A percentile compares a stretch with the other conserved stretches of the same genome.
Conservation (phyloP, 164 flowering plant species). For the Tinospora cordifolia region DNA sequence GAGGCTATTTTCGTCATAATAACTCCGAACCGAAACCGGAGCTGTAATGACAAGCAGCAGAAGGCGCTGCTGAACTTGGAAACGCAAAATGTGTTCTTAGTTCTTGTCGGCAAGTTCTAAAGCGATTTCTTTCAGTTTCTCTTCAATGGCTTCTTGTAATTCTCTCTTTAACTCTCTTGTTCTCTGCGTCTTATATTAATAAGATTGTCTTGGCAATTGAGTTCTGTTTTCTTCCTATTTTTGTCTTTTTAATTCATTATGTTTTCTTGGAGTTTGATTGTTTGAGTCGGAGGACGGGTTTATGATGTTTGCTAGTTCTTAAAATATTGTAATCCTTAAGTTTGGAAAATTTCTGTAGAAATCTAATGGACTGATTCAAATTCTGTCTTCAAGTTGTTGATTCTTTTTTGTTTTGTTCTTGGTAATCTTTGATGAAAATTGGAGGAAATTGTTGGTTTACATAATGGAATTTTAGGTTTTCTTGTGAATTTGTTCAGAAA, state of each 20-base stretch:
- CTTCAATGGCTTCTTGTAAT: slow-evolving; percentile 45
- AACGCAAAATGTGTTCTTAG: not conserved
- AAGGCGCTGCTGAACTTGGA: not conserved
- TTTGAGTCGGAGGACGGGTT: too few species aligned
- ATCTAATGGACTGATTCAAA: too few species aligned
- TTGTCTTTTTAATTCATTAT: too few species aligned
- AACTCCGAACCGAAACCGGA: not conserved
- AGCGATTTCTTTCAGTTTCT: not conserved
- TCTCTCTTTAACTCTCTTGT: slow-evolving; percentile 16
- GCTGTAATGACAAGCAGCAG: not conserved
- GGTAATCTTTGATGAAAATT: not conserved
- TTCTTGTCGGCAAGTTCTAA: not conserved
- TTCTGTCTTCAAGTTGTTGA: too few species aligned
- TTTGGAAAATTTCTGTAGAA: too few species aligned
- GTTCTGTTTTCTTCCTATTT: too few species aligned
- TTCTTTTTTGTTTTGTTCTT: too few species aligned
- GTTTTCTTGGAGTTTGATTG: too few species aligned
- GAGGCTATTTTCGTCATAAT: not conserved
- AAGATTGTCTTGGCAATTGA: too few species aligned
- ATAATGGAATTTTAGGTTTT: not conserved
- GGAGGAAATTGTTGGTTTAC: not conserved
- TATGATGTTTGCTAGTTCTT: too few species aligned
- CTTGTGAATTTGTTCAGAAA: not conserved
- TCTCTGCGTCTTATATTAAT: not conserved
- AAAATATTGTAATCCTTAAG: too few species aligned